phyloP scores from a whole-genome alignment of 2,329 filamentous ascomycete genomes.

The Aspergillus melleus region DNA sequence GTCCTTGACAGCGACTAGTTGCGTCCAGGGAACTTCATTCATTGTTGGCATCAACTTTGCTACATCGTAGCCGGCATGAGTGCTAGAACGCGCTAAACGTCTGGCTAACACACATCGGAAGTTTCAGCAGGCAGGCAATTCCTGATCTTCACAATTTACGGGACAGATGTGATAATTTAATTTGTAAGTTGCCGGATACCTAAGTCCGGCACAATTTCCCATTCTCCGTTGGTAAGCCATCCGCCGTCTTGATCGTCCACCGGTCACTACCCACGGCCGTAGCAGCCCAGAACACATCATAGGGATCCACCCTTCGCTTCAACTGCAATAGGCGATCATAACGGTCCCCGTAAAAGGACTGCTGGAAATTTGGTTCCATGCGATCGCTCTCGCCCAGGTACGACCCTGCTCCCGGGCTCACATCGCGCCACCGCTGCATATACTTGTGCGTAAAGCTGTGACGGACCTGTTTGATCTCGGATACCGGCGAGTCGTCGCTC shows the following conservation, averaged over 20 bases:
- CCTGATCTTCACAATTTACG: too few relatives aligned
- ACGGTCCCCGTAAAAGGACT: conserved; percentile 31
- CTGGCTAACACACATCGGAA: too few relatives aligned
- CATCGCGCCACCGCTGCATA: conserved; percentile 25
- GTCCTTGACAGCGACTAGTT: too few relatives aligned
- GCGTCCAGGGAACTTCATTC: too few relatives aligned
- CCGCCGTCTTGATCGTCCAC: conserved; percentile 44
- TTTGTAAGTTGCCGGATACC: too few relatives aligned
- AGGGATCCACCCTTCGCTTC: conserved; percentile 55
- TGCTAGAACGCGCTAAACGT: too few relatives aligned
- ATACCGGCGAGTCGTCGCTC: conserved; percentile 28
- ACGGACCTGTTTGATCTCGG: conserved; percentile 36
- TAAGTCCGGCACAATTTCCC: conserved; percentile 44
- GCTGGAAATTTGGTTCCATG: conserved; percentile 33
- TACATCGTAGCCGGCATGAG: too few relatives aligned
- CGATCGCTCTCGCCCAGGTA: conserved; percentile 54
- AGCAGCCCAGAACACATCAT: conserved; percentile 49
- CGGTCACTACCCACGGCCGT: conserved; percentile 56
- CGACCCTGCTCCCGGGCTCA: conserved; percentile 24
- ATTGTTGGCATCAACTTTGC: too few relatives aligned
- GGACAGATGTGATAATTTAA: too few relatives aligned
- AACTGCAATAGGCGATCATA: conserved; percentile 35
- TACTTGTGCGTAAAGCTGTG: conserved; percentile 21
- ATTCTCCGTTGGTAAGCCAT: conserved; percentile 29
- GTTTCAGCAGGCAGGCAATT: too few relatives aligned